These are phyloP conservation scores for Parafenestella ontariensis DNA, from an alignment of 2,329 filamentous ascomycete species.

Conservation along the genomic window DNA sequence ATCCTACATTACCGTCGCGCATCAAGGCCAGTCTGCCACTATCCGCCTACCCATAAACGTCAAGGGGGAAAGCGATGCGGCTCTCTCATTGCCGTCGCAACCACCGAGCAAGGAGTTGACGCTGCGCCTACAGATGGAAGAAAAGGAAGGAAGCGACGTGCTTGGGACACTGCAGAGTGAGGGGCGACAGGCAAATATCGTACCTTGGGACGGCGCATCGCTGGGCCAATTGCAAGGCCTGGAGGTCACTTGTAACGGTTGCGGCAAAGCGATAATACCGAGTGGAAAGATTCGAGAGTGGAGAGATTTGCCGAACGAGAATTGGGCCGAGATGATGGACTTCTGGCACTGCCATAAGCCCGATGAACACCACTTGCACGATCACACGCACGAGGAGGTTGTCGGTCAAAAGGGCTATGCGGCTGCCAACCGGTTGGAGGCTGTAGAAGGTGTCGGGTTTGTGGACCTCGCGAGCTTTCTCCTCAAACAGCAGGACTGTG, in stretches of 20 bases:
- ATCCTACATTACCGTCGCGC: conserved; percentile 52
- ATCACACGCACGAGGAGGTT: conserved; percentile 48
- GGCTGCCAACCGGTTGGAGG: conserved; percentile 76
- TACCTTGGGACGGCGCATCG: conserved; percentile 54
- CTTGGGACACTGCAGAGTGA: conserved; percentile 37
- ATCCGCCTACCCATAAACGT: conserved; percentile 57
- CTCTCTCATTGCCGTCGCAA: conserved; percentile 58
- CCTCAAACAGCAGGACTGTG: conserved; percentile 71
- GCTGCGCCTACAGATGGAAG: conserved; percentile 61
- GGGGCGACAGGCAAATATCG: conserved; percentile 45
- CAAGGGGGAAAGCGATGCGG: conserved; percentile 52
- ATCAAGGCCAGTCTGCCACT: conserved; percentile 54
- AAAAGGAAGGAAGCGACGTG: conserved; percentile 43
- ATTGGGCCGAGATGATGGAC: conserved; percentile 99
- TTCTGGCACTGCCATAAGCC: conserved; percentile 99
- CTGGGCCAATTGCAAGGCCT: conserved; percentile 31
- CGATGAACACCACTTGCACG: conserved; percentile 64
- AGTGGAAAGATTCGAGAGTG: conserved; percentile 59
- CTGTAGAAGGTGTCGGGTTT: conserved; percentile 72
- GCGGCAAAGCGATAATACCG: conserved; percentile 25
- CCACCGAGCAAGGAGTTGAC: conserved; percentile 59
- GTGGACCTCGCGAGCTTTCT: conserved; percentile 83
- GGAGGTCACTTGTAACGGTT: conserved; percentile 38
- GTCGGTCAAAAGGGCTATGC: conserved; percentile 71
- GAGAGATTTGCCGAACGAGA: conserved; percentile 94